Percentiles rank a stretch among this genome's conserved stretches.
These are phyloP conservation scores for Climacium dendroides DNA, from an alignment of 225 moss, liverwort and hornwort species.

Conservation along the genomic window DNA sequence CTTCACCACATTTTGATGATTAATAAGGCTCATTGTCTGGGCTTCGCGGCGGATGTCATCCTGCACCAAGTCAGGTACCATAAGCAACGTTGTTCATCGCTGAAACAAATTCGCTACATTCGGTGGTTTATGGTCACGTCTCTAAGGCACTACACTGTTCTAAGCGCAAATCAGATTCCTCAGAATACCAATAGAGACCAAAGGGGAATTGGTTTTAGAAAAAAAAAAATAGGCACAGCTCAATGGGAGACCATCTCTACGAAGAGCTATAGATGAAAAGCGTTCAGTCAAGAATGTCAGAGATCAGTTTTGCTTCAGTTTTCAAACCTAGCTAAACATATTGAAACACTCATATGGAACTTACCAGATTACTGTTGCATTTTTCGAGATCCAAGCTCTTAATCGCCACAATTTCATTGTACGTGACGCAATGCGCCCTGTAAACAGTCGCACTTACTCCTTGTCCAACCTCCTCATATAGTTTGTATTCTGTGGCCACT, in stretches of 20 bases:
- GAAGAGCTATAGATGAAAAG: neutral
- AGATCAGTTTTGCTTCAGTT: neutral
- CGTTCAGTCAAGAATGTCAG: neutral
- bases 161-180: neutral
- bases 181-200: neutral
- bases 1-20: conserved; percentile 93
- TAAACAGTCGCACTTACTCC: conserved; percentile 96
- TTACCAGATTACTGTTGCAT: conserved; percentile 88
- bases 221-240: neutral
- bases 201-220: neutral
- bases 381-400: conserved; percentile 98
- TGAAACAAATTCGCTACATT: neutral
- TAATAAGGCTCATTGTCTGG: conserved; percentile 90
- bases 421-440: conserved; percentile 65
- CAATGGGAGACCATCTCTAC: neutral
- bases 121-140: neutral
- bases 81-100: neutral
- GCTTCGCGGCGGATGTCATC: conserved; percentile 97
- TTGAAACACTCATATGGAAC: neutral
- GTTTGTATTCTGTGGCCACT: conserved; percentile 59
- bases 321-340: neutral
- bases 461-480: conserved; percentile 91
- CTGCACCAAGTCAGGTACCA: conserved; percentile 19
- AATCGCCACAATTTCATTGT: conserved; percentile 79
- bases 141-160: neutral